Base-by-base conservation (phyloP, 2,329 filamentous ascomycete species). In the Phialocephala subalpina region DNA sequence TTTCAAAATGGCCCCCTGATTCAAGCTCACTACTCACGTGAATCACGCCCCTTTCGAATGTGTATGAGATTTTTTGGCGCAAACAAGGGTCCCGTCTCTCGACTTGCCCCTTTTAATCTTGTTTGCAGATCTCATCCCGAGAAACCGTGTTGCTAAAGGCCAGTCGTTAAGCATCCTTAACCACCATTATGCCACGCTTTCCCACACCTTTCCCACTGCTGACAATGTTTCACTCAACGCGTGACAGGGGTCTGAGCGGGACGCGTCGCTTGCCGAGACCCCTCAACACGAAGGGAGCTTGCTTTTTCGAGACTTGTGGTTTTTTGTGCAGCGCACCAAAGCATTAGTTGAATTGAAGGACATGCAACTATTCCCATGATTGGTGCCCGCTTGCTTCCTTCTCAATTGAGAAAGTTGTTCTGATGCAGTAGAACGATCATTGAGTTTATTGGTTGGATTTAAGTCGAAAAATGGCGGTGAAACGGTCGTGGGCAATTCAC, bases 221-320 rank as follows among this genome's bases (percentile, higher is more conserved):
- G 45, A 49, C 45, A 20, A 18, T 14, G 27, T 53, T 53, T 53
- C 49, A 53, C 29, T 22, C 8, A 22, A 29, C 49, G 18, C 49
- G 27, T 33, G 49, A 6, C 25, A 22, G 3, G 47, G 47, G 5
- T 22, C 27, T 1, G 5, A 22, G 12, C 22, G n/a, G 12, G n/a
- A 29, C 49, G 49, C 49, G 49, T 53, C 45, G 40, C n/a, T 25
- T 9, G 20, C n/a, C 45, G n/a, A 22, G 49, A 49, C 22, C 49
- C 49, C 49, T 27, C 49, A 33, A 33, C 49, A 25, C 49, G 49
- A 33, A 11, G n/a, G n/a, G 40, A 49, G 45, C 49, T 53, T 33
- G 25, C 25, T n/a, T 33, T 14, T 9, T 49, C 12, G 3, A 14
- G 45, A 49, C 11, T 11, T 25, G 11, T 27, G 6, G 20, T 27